A percentile compares a stretch with the other conserved stretches of the same genome.
phyloP scores from a whole-genome alignment of 352 stramenopile genomes.

The Phytophthora syringae region DNA sequence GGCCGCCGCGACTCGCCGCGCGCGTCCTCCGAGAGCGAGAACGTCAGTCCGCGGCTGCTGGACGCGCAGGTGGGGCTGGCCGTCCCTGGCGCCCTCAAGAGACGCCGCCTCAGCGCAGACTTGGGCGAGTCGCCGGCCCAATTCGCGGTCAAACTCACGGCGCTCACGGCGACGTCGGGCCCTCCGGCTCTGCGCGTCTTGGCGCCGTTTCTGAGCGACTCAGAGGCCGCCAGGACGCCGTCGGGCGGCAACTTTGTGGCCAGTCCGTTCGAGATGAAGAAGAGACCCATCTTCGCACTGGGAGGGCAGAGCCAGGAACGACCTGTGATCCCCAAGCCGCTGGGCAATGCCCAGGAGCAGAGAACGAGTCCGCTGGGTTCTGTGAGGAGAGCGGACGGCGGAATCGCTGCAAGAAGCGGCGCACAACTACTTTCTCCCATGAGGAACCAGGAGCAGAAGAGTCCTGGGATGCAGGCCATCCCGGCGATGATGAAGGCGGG shows the following conservation, averaged over 20 bases:
- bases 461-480: constrained; percentile 23
- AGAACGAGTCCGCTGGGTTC: constrained; percentile 25
- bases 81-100: constrained; percentile 35
- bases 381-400: constrained; percentile 20
- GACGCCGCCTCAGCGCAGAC: constrained; percentile 28
- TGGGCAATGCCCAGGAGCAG: constrained; percentile 12
- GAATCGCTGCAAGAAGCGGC: neutral
- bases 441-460: constrained; percentile 43
- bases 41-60: constrained; percentile 21
- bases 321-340: constrained; percentile 7
- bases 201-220: constrained; percentile 22
- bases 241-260: constrained; percentile 4
- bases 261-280: constrained; percentile 29
- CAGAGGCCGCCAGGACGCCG: constrained; percentile 12
- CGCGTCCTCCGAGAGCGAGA: constrained; percentile 25
- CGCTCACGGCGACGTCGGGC: constrained; percentile 1
- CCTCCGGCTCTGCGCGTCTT: constrained; percentile 16
- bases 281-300: constrained; percentile 24
- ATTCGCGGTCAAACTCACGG: constrained; percentile 21
- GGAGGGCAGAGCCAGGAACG: constrained; percentile 12
- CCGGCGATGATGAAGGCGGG: constrained; percentile 25
- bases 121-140: constrained; percentile 7
- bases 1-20: constrained; percentile 13
- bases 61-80: constrained; percentile 24
- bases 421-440: constrained; percentile 10